Base-by-base conservation (phyloP, 2,329 filamentous ascomycete species). In the Trichoderma sp. region DNA sequence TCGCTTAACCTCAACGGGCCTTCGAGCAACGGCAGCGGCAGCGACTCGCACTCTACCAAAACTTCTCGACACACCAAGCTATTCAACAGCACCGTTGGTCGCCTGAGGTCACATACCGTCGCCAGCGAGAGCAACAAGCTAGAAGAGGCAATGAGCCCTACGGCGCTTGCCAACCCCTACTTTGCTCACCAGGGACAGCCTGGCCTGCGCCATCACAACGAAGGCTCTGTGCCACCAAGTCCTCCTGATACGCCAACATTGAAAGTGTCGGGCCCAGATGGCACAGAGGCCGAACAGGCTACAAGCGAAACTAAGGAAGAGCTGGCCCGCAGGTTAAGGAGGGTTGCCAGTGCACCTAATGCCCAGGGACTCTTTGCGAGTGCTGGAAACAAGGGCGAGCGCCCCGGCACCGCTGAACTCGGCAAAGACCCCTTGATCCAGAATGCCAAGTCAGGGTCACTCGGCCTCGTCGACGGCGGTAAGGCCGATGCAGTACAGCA, bases 161-260 rank as follows among this genome's bases (percentile, higher is more conserved):
- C 94, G 5, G 95, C 95, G 66, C 91, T 95, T 79, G 95, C 94
- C 75, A 99, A 99, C 81, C 96, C 96, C 21, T 99, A 99, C 83
- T 99, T 98, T 82, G 93, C 91, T 76, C 96, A 98, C 81, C 96
- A 99, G 83, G 96, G 96, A 71, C 94, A 94, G 77, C 96, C 96
- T 4, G 93, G 93, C 75, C 86, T 98, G 77, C 92, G 95, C 79
- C 96, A 99, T 84, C 94, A 97, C 84, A 97, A 98, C 81, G 94
- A 96, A 76, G 93, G 92, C 78, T 98, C 94, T 75, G 93, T 97
- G 43, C 95, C 96, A 15, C 94, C 94, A 14, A 97, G 95, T 73
- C 95, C 96, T 34, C 94, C 95, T 58, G 94, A 97, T 80, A 97
- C 94, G 1, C 95, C 95, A 24, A 90, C 89, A 73, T 85, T 95